Percentiles rank a stretch among this genome's conserved stretches.
Evolutionary conservation across 148 eudicot genomes (phyloP).

Genomic region (Euryodendron excelsum): DNA sequence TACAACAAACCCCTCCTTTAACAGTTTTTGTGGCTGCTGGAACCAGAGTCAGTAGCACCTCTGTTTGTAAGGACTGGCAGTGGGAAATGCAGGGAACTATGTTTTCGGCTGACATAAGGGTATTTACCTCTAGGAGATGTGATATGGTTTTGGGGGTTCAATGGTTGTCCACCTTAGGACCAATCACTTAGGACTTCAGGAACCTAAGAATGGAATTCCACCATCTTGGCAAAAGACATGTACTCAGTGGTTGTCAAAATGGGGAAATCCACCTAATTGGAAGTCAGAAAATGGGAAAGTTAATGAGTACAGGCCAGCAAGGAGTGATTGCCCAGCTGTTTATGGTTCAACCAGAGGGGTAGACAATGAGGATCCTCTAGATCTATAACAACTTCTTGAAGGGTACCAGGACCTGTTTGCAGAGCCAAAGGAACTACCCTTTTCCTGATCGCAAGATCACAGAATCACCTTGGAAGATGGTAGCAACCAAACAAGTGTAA

Average conservation of each 20-base stretch:
- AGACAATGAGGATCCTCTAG: too few relatives aligned
- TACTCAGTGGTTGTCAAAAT: background rate
- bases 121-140: background rate
- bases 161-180: background rate
- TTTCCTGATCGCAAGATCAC: background rate
- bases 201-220: background rate
- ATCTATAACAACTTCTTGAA: too few relatives aligned
- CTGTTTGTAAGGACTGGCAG: background rate
- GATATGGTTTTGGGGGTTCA: background rate
- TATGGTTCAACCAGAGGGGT: too few relatives aligned
- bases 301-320: too few relatives aligned
- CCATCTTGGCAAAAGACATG: background rate
- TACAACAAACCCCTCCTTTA: background rate
- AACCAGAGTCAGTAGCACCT: background rate
- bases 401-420: background rate
- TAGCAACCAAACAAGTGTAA: too few relatives aligned
- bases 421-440: background rate
- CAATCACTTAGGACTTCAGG: background rate
- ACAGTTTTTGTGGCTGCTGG: background rate
- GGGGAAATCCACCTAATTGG: background rate
- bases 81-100: background rate
- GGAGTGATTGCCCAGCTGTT: too few relatives aligned
- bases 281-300: background rate
- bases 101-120: background rate
- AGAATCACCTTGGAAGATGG: background rate